Percentiles rank a stretch among this genome's conserved stretches.
phyloP scores from a whole-genome alignment of 129 eudicot genomes.

The Lonicera japonica region DNA sequence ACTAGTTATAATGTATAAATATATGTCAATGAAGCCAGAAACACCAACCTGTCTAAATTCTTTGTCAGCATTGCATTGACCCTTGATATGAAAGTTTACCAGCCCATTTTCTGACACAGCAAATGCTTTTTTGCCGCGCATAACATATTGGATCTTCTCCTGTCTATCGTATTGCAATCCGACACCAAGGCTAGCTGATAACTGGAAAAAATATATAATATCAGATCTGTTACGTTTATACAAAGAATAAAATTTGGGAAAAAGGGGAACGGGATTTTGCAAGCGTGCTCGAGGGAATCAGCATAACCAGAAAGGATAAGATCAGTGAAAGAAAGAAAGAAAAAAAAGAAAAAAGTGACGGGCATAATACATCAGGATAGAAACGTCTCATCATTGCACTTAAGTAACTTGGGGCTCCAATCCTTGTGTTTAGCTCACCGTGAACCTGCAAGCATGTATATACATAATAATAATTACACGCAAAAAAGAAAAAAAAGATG shows the following conservation, averaged over 20 bases:
- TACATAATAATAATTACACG: too few relatives aligned
- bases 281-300: not conserved
- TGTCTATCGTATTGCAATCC: conserved; percentile 65
- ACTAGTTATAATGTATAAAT: too few relatives aligned
- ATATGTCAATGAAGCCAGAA: too few relatives aligned
- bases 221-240: conserved; percentile 3
- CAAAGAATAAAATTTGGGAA: not conserved
- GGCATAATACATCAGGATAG: conserved; percentile 62
- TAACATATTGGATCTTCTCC: conserved; percentile 42
- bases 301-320: not conserved
- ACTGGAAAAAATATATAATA: conserved; percentile 26
- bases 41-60: conserved; percentile 60
- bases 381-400: conserved; percentile 59
- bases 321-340: not conserved
- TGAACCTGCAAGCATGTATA: conserved; percentile 38
- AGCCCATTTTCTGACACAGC: conserved; percentile 46
- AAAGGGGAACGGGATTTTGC: too few relatives aligned
- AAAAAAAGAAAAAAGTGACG: not conserved
- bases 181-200: conserved; percentile 58
- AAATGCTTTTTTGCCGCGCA: conserved; percentile 64
- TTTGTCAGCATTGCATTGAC: conserved; percentile 51
- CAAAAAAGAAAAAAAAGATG: too few relatives aligned
- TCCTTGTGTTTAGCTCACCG: conserved; percentile 82
- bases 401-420: conserved; percentile 60
- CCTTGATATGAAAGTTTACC: conserved; percentile 55